phyloP scores from a whole-genome alignment of 108 stramenopile genomes.

The Fragilaria crotonensis region DNA sequence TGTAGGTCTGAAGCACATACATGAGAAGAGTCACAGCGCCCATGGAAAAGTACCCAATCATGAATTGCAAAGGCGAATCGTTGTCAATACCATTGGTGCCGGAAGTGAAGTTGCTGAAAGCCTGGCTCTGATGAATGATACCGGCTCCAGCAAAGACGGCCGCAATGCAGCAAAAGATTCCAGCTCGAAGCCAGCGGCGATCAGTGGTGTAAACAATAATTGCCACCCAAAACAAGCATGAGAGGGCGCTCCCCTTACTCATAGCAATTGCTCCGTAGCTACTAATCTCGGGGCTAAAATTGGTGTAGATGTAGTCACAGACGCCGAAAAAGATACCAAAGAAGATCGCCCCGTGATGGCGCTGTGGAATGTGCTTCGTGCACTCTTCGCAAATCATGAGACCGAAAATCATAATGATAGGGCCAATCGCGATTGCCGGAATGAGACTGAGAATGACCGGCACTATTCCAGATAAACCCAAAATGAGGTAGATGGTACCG shows the following conservation, averaged over 20 bases:
- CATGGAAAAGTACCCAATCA: conserved; percentile 17
- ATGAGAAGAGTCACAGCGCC: conserved; percentile 1
- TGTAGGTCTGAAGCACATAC: conserved; percentile 2
- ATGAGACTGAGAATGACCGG: conserved; percentile 25
- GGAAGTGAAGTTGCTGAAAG: conserved; percentile 14
- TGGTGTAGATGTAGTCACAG: conserved; percentile 16
- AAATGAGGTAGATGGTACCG: conserved; percentile 37
- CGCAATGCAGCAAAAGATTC: conserved; percentile 16
- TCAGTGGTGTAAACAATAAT: conserved; percentile 36
- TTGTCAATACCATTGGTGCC: background rate
- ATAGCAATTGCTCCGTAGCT: conserved; percentile 29
- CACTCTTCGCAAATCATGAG: conserved; percentile 41
- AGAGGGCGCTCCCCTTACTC: conserved; percentile 24
- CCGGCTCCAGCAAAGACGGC: conserved; percentile 31
- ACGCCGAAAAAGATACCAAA: conserved; percentile 43
- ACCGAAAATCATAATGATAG: conserved; percentile 55
- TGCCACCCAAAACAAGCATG: conserved; percentile 29
- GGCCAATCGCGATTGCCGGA: conserved; percentile 27
- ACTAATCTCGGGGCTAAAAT: background rate
- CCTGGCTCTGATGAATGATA: conserved; percentile 32
- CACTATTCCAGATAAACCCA: conserved; percentile 37
- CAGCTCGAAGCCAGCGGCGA: conserved; percentile 30
- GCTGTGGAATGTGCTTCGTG: conserved; percentile 16
- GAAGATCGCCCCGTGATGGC: conserved; percentile 35
- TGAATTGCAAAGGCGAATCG: conserved; percentile 14